Base-by-base conservation (phyloP, 768 basidiomycete genomes). In the Lactifluus rugatus region DNA sequence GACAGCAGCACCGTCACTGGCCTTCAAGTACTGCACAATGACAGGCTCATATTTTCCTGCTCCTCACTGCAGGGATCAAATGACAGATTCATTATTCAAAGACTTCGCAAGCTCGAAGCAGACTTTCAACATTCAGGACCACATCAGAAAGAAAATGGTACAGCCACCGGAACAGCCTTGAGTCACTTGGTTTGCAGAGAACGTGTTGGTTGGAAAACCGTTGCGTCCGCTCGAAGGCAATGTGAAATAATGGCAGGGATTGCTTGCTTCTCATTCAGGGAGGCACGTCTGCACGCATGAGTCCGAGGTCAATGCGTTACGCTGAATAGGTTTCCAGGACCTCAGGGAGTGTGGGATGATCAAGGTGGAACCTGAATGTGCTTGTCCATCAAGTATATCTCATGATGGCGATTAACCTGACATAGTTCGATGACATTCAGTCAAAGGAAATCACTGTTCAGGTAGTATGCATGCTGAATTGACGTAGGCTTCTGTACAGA, bases 371-470 rank as follows among this genome's bases (percentile, higher is more conserved):
- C 71, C 88, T 85, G 0, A 89, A 45, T n/a, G 34, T 66, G 11
- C 94, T 91, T 64, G 82, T 91, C 11, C 81, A 84, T 65, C 88
- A 91, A 67, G 93, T 94, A 0, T 99, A 97, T 71, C 84, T 95
- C 65, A 80, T 83, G 11, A 77, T 96, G 41, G 77, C 85, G 31
- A 85, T 96, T 65, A 97, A 98, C 68, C 95, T 94, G 2, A 95
- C 93, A 0, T n/a, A 95, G 95, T 9, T 89, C 87, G 28, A 97
- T 94, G 3, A 85, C 89, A 0, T 96, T 93, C 64, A 93, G 93
- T 3, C 93, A 95, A 79, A 77, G 89, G 83, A 45, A 16, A 13
- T 19, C 26, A 0, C 56, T 34, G 14, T 41, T 28, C 45, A 44
- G 17, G n/a, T n/a, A n/a, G 17, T 46, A 6, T 37, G 31, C 9